Conservation (phyloP, 2,329 filamentous ascomycete genomes). For the Ophiostoma himal-ulmi region DNA sequence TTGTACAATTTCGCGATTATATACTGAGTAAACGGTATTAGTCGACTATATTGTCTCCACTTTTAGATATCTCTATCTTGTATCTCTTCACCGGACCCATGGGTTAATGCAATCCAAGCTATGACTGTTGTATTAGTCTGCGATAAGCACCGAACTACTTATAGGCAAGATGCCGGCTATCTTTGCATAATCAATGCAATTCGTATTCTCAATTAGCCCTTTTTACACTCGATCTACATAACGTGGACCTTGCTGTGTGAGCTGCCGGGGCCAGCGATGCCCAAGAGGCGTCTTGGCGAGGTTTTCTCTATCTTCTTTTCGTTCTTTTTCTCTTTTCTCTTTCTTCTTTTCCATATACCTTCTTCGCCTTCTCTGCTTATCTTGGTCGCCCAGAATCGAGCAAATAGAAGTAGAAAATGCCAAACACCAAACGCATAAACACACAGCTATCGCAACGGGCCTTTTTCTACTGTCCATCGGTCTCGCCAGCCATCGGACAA, state of each 20-base stretch:
- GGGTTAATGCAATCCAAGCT: neutral
- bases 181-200: neutral
- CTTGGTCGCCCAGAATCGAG: neutral
- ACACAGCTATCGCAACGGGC: neutral
- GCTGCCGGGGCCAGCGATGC: neutral
- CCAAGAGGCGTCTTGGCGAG: neutral
- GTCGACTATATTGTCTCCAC: neutral
- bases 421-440: neutral
- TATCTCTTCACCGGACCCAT: neutral
- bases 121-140: neutral
- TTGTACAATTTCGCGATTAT: neutral
- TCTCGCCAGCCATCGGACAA: conserved; percentile 7
- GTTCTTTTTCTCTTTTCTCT: neutral
- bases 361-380: neutral
- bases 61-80: neutral
- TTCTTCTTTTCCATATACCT: neutral
- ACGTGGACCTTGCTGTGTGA: neutral
- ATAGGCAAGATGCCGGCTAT: neutral
- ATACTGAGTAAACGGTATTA: neutral
- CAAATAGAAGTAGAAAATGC: neutral
- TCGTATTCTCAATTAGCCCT: neutral
- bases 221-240: neutral
- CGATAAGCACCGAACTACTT: too few species aligned
- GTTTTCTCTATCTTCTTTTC: neutral
- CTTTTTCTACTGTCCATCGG: neutral